Base-by-base conservation (phyloP, 2,329 filamentous ascomycete genomes). In the Didymellaceae sp. region DNA sequence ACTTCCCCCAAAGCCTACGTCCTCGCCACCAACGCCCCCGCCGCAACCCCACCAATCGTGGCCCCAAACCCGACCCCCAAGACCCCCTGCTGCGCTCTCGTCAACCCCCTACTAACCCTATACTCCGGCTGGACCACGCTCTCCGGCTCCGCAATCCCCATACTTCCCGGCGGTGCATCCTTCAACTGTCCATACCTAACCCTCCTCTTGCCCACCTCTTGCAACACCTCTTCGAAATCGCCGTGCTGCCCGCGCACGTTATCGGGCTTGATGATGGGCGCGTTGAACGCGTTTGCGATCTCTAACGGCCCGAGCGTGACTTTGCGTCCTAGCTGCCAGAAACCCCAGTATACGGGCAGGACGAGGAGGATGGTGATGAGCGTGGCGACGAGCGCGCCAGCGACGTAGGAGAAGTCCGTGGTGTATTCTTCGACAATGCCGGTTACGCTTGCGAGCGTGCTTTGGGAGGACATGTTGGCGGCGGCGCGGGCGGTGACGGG, bases 311-410 rank as follows among this genome's bases (percentile, higher is more conserved):
- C 63, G 0, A 74, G 57, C 5, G 70, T 67, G 7, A 72, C 68
- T 30, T 68, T 65, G 39, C 71, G 66, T 1, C 69, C 70, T 0
- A 73, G 64, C 25, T 72, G 55, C 71, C 69, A 73, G 61, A 66
- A 74, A 13, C 67, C 66, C 59, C 59, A 72, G 59, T 68, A 73
- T 1, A 65, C 62, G n/a, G 69, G 66, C 1, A 70, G 52, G 0
- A 73, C 66, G 51, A 62, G 60, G 24, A 70, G 21, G 3, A 73
- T 54, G n/a, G 66, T 71, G 37, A 66, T 35, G 25, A 73, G 37
- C 9, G 63, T 68, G 10, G 63, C 63, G 16, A 58, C 63, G 4
- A 72, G 55, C 2, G 69, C 70, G 37, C 62, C 68, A 21, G 44
- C 65, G 42, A 72, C 63, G 55, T 66, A 72, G 8, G 14, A 26